Evolutionary conservation across 495 filamentous ascomycete species (phyloP).

Genomic region (Aspergillus egyptiacus): DNA sequence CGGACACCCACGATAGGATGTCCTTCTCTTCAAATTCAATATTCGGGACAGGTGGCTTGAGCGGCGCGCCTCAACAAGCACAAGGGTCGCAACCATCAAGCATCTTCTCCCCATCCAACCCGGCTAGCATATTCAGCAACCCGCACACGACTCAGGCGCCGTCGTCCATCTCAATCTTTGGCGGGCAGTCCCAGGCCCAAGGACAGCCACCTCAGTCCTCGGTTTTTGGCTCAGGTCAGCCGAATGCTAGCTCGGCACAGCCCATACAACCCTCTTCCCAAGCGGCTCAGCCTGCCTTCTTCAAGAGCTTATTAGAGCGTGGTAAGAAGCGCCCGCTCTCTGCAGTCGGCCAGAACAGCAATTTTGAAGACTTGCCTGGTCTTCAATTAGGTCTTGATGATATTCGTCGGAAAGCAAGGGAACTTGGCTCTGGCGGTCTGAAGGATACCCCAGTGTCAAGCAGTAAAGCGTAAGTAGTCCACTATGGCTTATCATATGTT

Average conservation of each 20-base stretch:
- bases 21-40: constrained; percentile 26
- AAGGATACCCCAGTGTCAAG: constrained; percentile 44
- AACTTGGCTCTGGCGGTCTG: constrained; percentile 55
- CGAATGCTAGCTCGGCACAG: constrained; percentile 17
- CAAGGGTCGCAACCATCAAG: constrained; percentile 20
- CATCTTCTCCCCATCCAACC: constrained; percentile 33
- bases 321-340: constrained; percentile 50
- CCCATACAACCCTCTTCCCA: constrained; percentile 23
- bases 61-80: constrained; percentile 17
- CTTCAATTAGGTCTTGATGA: constrained; percentile 82
- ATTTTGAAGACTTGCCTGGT: constrained; percentile 45
- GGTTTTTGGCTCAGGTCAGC: constrained; percentile 28
- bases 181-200: constrained; percentile 28
- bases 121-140: constrained; percentile 26
- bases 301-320: constrained; percentile 79
- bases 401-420: constrained; percentile 74
- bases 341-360: constrained; percentile 30
- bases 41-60: constrained; percentile 33
- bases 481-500: neutral
- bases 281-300: constrained; percentile 60
- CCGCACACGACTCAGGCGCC: constrained; percentile 21
- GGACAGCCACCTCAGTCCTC: constrained; percentile 31
- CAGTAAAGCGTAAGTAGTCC: constrained; percentile 55
- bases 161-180: constrained; percentile 26
- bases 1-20: constrained; percentile 16